Conservation (phyloP, 2,329 filamentous ascomycete genomes). For the Cryphonectria japonica region DNA sequence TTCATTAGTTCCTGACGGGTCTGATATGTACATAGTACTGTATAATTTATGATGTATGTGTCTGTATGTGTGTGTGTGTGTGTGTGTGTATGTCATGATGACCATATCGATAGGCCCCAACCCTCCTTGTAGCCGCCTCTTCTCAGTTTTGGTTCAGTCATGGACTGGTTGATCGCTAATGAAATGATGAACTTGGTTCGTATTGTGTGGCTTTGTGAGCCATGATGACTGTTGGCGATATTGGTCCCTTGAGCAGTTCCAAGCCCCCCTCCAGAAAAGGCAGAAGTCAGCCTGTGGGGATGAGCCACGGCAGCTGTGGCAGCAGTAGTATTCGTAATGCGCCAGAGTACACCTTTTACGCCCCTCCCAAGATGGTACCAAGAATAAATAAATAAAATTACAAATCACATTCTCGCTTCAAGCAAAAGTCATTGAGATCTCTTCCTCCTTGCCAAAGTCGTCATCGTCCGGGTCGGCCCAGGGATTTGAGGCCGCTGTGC, state of each 20-base stretch:
- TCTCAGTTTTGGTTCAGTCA: neutral
- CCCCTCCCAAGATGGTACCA: neutral
- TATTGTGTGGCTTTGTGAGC: neutral
- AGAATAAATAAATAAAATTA: neutral
- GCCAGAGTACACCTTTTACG: neutral
- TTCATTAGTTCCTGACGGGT: neutral
- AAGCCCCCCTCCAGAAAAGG: too few species aligned
- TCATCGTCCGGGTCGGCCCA: conserved; percentile 74
- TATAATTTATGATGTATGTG: neutral
- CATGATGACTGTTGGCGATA: neutral
- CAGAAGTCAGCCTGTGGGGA: neutral
- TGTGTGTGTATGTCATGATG: neutral
- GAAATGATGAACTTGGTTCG: neutral
- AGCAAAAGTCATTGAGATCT: conserved; percentile 83
- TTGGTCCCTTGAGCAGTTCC: neutral
- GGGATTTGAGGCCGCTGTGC: conserved; percentile 56
- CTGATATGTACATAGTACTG: neutral
- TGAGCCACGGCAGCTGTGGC: neutral
- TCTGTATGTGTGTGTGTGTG: too few species aligned
- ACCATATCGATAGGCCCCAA: neutral
- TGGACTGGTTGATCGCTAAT: neutral
- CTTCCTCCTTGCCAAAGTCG: conserved; percentile 72
- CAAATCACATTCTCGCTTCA: conserved; percentile 29
- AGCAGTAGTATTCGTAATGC: neutral
- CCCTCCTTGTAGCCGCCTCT: neutral